These are phyloP conservation scores for Coccinonectria pachysandricola DNA, from an alignment of 2,329 filamentous ascomycete species.

Conservation along the genomic window DNA sequence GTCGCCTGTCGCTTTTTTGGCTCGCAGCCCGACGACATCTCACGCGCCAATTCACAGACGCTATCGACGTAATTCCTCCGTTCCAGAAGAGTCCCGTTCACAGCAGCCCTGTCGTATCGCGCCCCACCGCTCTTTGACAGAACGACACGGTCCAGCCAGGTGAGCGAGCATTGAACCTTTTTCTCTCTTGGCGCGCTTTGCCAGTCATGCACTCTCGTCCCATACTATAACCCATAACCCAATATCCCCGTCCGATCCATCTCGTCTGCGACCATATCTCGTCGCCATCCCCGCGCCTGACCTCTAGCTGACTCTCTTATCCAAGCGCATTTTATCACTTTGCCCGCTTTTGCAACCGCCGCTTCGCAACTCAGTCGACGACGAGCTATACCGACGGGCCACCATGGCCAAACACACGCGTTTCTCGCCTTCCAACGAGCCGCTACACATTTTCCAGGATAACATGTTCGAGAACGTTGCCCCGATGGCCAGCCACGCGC, in stretches of 20 bases:
- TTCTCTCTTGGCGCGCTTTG: slow-evolving; percentile 13
- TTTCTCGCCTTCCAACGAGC: slow-evolving; percentile 34
- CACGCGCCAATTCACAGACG: too few species aligned
- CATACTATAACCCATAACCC: slow-evolving; percentile 12
- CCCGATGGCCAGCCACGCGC: slow-evolving; percentile 44
- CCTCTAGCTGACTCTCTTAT: slow-evolving; percentile 9
- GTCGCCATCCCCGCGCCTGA: slow-evolving; percentile 10
- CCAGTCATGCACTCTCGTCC: slow-evolving; percentile 17
- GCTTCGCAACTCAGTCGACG: slow-evolving; percentile 7
- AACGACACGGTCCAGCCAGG: slow-evolving; percentile 16
- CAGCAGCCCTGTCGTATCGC: slow-evolving; percentile 17
- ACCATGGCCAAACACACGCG: slow-evolving; percentile 44
- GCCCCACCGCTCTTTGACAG: slow-evolving; percentile 18
- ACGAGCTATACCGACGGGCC: slow-evolving; percentile 24
- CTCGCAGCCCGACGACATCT: too few species aligned
- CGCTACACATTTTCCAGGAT: slow-evolving; percentile 44
- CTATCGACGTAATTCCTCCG: too few species aligned
- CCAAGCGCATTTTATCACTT: neutral
- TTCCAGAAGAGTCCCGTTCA: too few species aligned
- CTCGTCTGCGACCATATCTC: slow-evolving; percentile 12
- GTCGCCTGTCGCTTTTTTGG: too few species aligned
- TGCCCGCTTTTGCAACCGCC: slow-evolving; percentile 1
- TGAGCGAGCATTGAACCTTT: slow-evolving; percentile 15
- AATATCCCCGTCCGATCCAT: slow-evolving; percentile 15
- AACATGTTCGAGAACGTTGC: slow-evolving; percentile 34